Evolutionary conservation across 75 land plant species (phyloP).

Genomic region (Azolla pinnata): DNA sequence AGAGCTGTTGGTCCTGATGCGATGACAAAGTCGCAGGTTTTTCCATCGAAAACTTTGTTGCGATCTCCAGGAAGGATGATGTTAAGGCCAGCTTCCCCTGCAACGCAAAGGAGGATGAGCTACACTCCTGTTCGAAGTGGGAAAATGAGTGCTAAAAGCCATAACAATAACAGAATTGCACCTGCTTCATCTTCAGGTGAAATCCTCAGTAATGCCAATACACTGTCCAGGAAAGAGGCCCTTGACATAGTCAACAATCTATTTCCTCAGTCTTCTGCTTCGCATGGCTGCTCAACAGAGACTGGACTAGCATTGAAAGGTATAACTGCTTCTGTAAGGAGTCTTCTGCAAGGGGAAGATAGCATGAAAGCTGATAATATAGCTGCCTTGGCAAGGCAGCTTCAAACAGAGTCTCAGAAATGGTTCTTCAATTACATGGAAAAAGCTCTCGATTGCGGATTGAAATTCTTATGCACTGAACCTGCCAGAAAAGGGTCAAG

Average conservation of each 20-base stretch:
- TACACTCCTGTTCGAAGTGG: too few relatives aligned
- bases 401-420: slow-evolving; percentile 53
- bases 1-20: background rate
- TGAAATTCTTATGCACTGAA: slow-evolving; percentile 25
- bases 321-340: background rate
- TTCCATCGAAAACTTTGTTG: too few relatives aligned
- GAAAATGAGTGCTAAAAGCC: too few relatives aligned
- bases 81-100: too few relatives aligned
- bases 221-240: too few relatives aligned
- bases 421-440: slow-evolving; percentile 85
- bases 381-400: slow-evolving; percentile 37
- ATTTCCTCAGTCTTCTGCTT: background rate
- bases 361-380: slow-evolving; percentile 48
- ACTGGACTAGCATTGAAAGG: background rate
- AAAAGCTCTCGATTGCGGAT: slow-evolving; percentile 67
- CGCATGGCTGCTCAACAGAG: background rate
- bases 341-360: slow-evolving; percentile 4
- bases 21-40: background rate
- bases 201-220: too few relatives aligned
- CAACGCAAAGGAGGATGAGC: too few relatives aligned
- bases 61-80: too few relatives aligned
- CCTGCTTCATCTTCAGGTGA: too few relatives aligned
- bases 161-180: too few relatives aligned
- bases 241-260: too few relatives aligned
- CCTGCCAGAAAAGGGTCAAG: background rate